Evolutionary conservation across 2,329 filamentous ascomycete species (phyloP).

Genomic region (Colletotrichum navitas): DNA sequence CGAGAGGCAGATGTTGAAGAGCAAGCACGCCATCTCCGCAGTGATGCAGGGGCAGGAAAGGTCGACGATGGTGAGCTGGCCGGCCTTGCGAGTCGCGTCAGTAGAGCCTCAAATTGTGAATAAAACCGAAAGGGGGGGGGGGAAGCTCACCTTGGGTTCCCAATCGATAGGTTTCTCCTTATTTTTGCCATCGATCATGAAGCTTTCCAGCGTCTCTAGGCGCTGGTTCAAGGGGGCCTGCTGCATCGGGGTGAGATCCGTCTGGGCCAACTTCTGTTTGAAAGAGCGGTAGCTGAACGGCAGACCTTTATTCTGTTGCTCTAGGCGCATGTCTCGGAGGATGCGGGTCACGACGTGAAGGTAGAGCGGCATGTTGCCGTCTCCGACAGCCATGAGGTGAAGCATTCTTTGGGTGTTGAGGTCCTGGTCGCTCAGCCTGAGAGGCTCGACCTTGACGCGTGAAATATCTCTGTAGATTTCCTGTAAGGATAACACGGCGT

Average conservation of each 20-base stretch:
- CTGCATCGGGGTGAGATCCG: constrained; percentile 63
- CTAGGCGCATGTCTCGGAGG: constrained; percentile 66
- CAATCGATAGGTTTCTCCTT: constrained; percentile 45
- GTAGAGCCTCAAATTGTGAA: not conserved
- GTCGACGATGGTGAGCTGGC: constrained; percentile 75
- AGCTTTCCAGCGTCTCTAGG: constrained; percentile 68
- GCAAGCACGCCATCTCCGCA: constrained; percentile 72
- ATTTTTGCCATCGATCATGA: not conserved
- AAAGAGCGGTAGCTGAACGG: constrained; percentile 66
- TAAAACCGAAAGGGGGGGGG: not conserved
- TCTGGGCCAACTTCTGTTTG: constrained; percentile 50
- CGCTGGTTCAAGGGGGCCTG: constrained; percentile 68
- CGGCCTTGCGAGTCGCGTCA: constrained; percentile 49
- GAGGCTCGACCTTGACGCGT: constrained; percentile 61
- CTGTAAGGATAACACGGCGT: constrained; percentile 42
- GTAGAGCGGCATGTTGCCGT: constrained; percentile 65
- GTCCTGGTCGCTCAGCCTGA: constrained; percentile 64
- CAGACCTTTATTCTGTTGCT: constrained; percentile 53
- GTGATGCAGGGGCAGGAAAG: constrained; percentile 80
- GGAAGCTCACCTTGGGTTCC: constrained; percentile 45
- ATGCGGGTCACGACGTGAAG: constrained; percentile 68
- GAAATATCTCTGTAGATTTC: constrained; percentile 56
- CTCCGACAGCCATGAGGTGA: constrained; percentile 69
- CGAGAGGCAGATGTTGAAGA: constrained; percentile 79
- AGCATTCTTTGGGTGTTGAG: constrained; percentile 71